phyloP scores from a whole-genome alignment of 1,139 yeast genomes.

The Magnusiomyces clavatus region DNA sequence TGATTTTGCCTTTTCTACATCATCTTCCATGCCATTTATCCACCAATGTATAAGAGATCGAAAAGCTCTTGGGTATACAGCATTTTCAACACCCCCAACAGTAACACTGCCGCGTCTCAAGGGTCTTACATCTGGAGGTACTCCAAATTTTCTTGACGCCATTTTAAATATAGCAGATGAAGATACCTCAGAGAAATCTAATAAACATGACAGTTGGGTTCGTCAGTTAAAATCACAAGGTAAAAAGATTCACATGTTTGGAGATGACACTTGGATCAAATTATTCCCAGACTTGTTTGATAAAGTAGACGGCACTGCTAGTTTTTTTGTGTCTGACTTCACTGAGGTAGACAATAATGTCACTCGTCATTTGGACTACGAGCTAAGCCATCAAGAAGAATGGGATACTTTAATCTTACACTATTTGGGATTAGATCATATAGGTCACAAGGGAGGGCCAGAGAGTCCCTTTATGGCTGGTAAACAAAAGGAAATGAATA shows the following conservation, averaged over 20 bases:
- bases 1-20: slow-evolving; percentile 65
- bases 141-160: slow-evolving; percentile 94
- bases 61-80: slow-evolving; percentile 78
- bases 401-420: slow-evolving; percentile 91
- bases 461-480: slow-evolving; percentile 65
- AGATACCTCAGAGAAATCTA: slow-evolving; percentile 67
- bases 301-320: slow-evolving; percentile 76
- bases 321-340: slow-evolving; percentile 90
- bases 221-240: slow-evolving; percentile 45
- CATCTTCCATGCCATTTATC: slow-evolving; percentile 55
- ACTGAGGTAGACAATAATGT: slow-evolving; percentile 92
- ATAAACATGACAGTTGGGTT: slow-evolving; percentile 82
- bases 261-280: slow-evolving; percentile 97
- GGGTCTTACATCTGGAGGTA: slow-evolving; percentile 89
- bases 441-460: slow-evolving; percentile 97
- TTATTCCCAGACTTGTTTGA: slow-evolving; percentile 65
- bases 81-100: slow-evolving; percentile 91
- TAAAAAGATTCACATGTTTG: slow-evolving; percentile 69
- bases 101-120: slow-evolving; percentile 90
- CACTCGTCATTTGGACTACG: slow-evolving; percentile 68
- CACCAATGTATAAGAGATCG: slow-evolving; percentile 47
- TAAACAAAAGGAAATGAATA: slow-evolving; percentile 84
- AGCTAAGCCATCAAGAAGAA: slow-evolving; percentile 35
- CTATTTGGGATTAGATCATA: slow-evolving; percentile 90
- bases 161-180: slow-evolving; percentile 90